Evolutionary conservation across 805 yeast species (phyloP), one percentile per base, ranked within the genome.

Genomic region (Myxozyma neotropica): DNA sequence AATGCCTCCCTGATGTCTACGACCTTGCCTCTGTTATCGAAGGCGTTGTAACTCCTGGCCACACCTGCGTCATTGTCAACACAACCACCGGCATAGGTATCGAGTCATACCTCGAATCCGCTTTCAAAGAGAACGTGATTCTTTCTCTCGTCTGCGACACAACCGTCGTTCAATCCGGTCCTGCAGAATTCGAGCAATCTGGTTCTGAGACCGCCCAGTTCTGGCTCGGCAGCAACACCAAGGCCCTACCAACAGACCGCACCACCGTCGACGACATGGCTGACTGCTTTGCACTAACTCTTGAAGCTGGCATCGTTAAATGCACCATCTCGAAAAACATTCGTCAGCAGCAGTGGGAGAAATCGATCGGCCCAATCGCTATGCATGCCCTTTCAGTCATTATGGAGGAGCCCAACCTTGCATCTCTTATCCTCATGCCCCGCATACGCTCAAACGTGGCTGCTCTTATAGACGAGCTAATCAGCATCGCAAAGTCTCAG

Each of bases 1-100:
- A 87, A 69, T 84, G 82, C 68, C 77, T 83, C 24, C 91, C 91
- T 2, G 92, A 87, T 67, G 72, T 87, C 7, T 72, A 76, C 57
- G 76, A 78, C 48, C 72, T 83, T 17, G 85, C 80, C 65, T 84
- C 83, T 12, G 69, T 85, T 46, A 77, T 79, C 40, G 78, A 68
- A 10, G 81, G 83, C 0, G 83, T 81, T 3, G 79, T 86, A 39
- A 74, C 81, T 35, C 71, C 77, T 1, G 74, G 72, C 39, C 71
- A 72, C 38, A 79, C 86, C 4, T 73, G 82, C 13, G 73, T 85
- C 44, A 79, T 86, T 1, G 75, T 87, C 56, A 73, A 86, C 55
- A 65, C 68, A 19, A 52, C 63, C 39, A 39, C 85, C 69, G 91
- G 89, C 0, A 75, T 86, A 59, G 88, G 83, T 56, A 78, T 83